Evolutionary conservation across 2,329 filamentous ascomycete species (phyloP).

Genomic region (Colletotrichum tropicicola): DNA sequence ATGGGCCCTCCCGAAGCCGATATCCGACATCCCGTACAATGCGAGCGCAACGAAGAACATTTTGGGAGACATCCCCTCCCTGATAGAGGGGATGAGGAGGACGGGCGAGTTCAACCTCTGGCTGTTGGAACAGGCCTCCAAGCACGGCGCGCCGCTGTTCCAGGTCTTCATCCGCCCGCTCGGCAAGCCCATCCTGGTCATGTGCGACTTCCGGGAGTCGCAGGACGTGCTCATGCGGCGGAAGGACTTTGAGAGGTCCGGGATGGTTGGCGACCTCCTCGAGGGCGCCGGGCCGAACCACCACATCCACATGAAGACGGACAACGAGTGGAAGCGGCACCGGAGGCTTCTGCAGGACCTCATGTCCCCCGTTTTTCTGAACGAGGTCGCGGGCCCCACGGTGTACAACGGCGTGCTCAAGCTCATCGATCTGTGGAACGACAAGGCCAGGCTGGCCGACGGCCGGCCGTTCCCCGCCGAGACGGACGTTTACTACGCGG

Average conservation of each 20-base stretch:
- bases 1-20: constrained; percentile 47
- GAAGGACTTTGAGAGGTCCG: constrained; percentile 53
- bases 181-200: constrained; percentile 50
- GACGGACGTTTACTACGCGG: constrained; percentile 39
- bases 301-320: constrained; percentile 42
- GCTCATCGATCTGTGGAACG: constrained; percentile 44
- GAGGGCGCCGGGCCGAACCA: constrained; percentile 41
- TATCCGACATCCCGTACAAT: constrained; percentile 57
- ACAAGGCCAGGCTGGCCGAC: constrained; percentile 40
- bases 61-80: constrained; percentile 53
- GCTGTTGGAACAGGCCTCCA: constrained; percentile 11
- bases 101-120: constrained; percentile 28
- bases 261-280: constrained; percentile 35
- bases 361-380: constrained; percentile 47
- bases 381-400: constrained; percentile 40
- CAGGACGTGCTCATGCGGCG: constrained; percentile 55
- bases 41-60: constrained; percentile 41
- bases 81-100: constrained; percentile 44
- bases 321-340: constrained; percentile 41
- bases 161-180: constrained; percentile 58
- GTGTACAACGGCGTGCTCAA: constrained; percentile 40
- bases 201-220: constrained; percentile 44
- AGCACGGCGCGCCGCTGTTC: constrained; percentile 50
- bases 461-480: constrained; percentile 41
- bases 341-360: constrained; percentile 46